phyloP scores from a whole-genome alignment of 192 early-diverging fungal genomes.

The Jimgerdemannia flammicorona region DNA sequence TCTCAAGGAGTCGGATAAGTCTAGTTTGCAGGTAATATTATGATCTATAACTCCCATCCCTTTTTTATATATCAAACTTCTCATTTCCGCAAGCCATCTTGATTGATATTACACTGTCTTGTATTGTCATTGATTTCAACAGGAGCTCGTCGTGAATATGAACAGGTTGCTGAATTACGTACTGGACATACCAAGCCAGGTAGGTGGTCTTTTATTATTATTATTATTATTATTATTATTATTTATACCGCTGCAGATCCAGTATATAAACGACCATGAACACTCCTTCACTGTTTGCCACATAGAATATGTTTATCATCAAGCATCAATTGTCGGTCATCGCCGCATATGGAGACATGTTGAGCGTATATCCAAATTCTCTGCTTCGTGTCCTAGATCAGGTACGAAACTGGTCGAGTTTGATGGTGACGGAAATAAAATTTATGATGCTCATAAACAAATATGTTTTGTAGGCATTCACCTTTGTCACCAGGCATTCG shows the following conservation, averaged over 20 bases:
- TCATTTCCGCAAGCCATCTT: too few species aligned
- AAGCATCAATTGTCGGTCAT: neutral
- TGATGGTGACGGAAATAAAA: neutral
- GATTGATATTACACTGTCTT: too few species aligned
- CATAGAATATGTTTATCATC: neutral
- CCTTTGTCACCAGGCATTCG: neutral
- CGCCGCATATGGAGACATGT: neutral
- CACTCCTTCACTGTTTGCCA: neutral
- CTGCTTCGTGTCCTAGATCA: neutral
- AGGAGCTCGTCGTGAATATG: neutral
- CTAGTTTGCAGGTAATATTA: neutral
- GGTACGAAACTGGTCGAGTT: neutral
- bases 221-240: too few species aligned
- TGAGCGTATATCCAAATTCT: neutral
- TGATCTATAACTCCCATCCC: too few species aligned
- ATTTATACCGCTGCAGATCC: neutral
- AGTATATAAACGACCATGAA: neutral
- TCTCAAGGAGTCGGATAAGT: neutral
- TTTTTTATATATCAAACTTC: too few species aligned
- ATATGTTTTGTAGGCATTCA: neutral
- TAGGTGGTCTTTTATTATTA: too few species aligned
- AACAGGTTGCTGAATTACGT: neutral
- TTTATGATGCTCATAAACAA: neutral
- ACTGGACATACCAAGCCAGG: neutral
- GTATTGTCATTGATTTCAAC: neutral